phyloP scores from a whole-genome alignment of 139 green algal species.

The Chlorella vulgaris region DNA sequence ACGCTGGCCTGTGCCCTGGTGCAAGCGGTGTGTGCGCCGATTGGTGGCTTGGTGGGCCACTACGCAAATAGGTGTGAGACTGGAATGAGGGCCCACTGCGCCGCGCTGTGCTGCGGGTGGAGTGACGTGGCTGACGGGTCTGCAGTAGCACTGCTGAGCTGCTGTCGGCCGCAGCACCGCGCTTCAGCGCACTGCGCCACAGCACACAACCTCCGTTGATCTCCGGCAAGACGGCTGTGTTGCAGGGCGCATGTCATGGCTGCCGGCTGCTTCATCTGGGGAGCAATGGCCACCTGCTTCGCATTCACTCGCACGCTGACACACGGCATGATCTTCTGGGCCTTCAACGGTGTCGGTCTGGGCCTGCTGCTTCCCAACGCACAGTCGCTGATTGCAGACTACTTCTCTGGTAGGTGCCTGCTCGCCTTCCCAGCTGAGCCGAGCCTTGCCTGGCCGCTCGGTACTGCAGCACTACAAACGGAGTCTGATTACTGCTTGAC shows the following conservation, averaged over 20 bases:
- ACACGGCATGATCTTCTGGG: conserved; percentile 38
- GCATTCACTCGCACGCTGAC: conserved; percentile 16
- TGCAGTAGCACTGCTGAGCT: too few species aligned
- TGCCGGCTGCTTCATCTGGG: conserved; percentile 71
- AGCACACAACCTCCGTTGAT: too few species aligned
- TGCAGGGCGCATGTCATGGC: conserved; percentile 55
- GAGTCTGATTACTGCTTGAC: too few species aligned
- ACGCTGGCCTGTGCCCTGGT: conserved; percentile 39
- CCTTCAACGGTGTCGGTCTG: conserved; percentile 46
- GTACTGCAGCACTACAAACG: too few species aligned
- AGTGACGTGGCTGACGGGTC: too few species aligned
- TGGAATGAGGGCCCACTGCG: too few species aligned
- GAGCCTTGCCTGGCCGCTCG: too few species aligned
- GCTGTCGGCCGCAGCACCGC: too few species aligned
- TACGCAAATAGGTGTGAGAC: conserved; percentile 51
- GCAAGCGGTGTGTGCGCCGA: conserved; percentile 29
- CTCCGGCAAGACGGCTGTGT: too few species aligned
- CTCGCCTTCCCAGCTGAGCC: too few species aligned
- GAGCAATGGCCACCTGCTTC: conserved; percentile 69
- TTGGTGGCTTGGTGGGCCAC: conserved; percentile 40
- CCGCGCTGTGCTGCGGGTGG: too few species aligned
- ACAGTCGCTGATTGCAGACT: conserved; percentile 47
- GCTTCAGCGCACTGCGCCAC: too few species aligned
- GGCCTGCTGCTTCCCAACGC: conserved; percentile 43
- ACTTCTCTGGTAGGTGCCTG: conserved; percentile 28